Base-by-base conservation (phyloP, 257 asterid species). In the Handroanthus guayacan region DNA sequence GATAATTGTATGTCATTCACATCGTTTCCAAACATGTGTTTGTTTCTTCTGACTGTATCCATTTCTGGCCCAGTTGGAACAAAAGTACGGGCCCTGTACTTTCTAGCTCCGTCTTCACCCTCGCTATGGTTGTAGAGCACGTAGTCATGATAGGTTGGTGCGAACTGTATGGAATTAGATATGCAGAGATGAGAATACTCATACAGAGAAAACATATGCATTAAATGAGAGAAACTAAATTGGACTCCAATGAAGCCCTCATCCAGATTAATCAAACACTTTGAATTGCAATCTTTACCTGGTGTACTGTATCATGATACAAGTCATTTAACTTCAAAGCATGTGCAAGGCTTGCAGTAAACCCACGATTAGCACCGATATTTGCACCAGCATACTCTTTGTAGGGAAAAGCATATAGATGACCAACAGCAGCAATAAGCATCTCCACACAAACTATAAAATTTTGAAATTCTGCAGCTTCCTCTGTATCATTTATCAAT, bases 321-420 rank as follows among this genome's bases (percentile, higher is more conserved):
- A 95, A 90, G 87, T 95, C 98, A 45, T 86, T 95, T 72, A 95
- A 74, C 82, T 82, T 93, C 81, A 95, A 78, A 70, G 97, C 98
- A 81, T 95, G 99, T 14, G 92, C 93, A 51, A 95, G 97, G 84
- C 96, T 93, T 70, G 95, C 91, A 3, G 87, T 76, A 67, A 95
- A 86, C 72, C 94, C 91, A 72, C 85, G 86, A 67, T 89, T 81
- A 56, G 80, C 84, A 61, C 93, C 99, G 34, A 95, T 88, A 79
- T 90, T 93, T 79, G 99, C 96, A 71, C 97, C 97, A 69, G 98
- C 97, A 82, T 93, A 93, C 79, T 95, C 99, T 86, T 86, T 93
- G 82, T 95, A 90, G 67, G 99, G 99, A 60, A 95, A 93, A 36
- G 99, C 97, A 79, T 82, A 95, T 69, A 95, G 86, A 84, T 93